Evolutionary conservation across 805 yeast genomes (phyloP).

Genomic region (Nakazawaea populi): DNA sequence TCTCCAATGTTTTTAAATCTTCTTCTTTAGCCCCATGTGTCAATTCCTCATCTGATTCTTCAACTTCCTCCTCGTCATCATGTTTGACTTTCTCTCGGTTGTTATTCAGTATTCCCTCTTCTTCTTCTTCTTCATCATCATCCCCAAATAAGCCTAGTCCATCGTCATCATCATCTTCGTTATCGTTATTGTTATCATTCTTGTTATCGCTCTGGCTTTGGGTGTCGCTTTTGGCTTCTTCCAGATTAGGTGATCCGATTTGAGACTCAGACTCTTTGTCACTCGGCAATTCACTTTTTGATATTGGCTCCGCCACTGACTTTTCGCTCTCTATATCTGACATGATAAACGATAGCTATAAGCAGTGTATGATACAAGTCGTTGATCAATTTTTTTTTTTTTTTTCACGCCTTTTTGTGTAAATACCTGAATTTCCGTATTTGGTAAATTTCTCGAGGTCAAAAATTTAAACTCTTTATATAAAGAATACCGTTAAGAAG

Average conservation of each 20-base stretch:
- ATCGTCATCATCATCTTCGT: slow-evolving; percentile 31
- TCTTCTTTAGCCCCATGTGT: slow-evolving; percentile 10
- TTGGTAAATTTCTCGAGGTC: background rate
- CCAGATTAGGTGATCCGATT: background rate
- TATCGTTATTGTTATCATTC: slow-evolving; percentile 4
- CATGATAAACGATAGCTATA: background rate
- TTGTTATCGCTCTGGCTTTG: background rate
- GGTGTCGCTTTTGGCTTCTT: background rate
- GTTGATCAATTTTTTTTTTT: no score
- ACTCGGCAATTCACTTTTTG: background rate
- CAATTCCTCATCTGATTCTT: slow-evolving; percentile 23
- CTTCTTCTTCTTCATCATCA: slow-evolving; percentile 25
- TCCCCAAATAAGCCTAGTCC: slow-evolving; percentile 26
- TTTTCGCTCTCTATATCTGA: background rate
- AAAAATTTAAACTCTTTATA: no score
- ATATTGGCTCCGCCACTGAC: background rate
- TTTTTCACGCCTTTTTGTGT: no score
- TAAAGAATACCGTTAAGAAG: no score
- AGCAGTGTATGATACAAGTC: no score
- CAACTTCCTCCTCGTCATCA: slow-evolving; percentile 27
- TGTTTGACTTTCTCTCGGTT: slow-evolving; percentile 9
- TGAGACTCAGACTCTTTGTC: no score
- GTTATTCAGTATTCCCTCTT: background rate
- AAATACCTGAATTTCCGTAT: no score
- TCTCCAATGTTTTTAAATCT: slow-evolving; percentile 32